phyloP scores from a whole-genome alignment of 1,139 yeast species.

The Candida sp. region DNA sequence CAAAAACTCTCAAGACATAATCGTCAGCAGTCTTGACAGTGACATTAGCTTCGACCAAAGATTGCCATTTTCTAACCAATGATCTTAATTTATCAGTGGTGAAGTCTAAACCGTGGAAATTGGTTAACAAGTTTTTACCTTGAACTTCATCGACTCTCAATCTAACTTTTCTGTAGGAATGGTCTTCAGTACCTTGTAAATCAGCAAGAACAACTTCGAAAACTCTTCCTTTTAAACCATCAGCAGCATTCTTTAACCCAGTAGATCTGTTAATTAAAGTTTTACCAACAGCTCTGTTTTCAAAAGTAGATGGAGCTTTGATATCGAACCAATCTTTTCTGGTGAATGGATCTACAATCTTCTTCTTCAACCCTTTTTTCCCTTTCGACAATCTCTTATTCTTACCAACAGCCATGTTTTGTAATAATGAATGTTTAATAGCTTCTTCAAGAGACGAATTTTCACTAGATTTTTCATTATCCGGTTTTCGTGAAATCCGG shows the following conservation, averaged over 20 bases:
- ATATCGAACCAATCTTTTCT: slow-evolving; percentile 52
- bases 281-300: slow-evolving; percentile 51
- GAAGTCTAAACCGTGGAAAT: slow-evolving; percentile 52
- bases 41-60: slow-evolving; percentile 50
- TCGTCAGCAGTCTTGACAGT: slow-evolving; percentile 51
- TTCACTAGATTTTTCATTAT: background rate
- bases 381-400: slow-evolving; percentile 55
- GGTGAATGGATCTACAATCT: slow-evolving; percentile 52
- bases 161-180: slow-evolving; percentile 49
- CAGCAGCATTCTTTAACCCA: slow-evolving; percentile 52
- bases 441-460: background rate
- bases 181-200: slow-evolving; percentile 52
- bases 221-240: slow-evolving; percentile 52
- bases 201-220: slow-evolving; percentile 49
- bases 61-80: slow-evolving; percentile 53
- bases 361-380: slow-evolving; percentile 51
- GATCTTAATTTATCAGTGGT: slow-evolving; percentile 51
- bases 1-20: slow-evolving; percentile 47
- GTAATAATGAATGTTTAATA: background rate
- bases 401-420: slow-evolving; percentile 51
- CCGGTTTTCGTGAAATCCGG: background rate
- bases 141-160: slow-evolving; percentile 54
- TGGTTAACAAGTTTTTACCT: slow-evolving; percentile 53
- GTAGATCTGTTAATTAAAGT: slow-evolving; percentile 50
- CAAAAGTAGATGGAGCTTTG: slow-evolving; percentile 51